Conservation (phyloP, 2,329 filamentous ascomycete genomes). For the Fusarium pseudograminearum region DNA sequence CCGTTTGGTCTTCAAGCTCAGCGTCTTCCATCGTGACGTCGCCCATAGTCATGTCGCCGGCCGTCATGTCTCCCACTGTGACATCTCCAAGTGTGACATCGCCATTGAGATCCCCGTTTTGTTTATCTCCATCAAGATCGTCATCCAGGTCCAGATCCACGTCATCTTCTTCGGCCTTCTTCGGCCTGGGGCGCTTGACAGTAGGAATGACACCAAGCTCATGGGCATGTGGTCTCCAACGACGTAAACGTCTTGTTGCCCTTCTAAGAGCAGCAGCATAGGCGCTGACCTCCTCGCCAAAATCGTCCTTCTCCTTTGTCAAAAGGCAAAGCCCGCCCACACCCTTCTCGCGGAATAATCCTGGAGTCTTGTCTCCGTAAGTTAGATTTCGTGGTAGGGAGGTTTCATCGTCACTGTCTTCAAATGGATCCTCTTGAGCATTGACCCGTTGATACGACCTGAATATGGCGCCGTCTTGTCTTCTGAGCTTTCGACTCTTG, state of each 20-base stretch:
- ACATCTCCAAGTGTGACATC: slow-evolving; percentile 58
- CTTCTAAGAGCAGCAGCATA: slow-evolving; percentile 76
- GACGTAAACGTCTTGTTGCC: slow-evolving; percentile 71
- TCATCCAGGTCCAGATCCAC: slow-evolving; percentile 46
- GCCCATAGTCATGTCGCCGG: slow-evolving; percentile 46
- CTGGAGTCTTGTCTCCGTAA: slow-evolving; percentile 48
- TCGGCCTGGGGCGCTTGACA: slow-evolving; percentile 56
- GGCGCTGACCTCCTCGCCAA: slow-evolving; percentile 77
- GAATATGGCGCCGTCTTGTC: slow-evolving; percentile 74
- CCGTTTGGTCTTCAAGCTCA: slow-evolving; percentile 62
- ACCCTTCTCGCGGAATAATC: slow-evolving; percentile 66
- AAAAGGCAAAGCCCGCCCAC: slow-evolving; percentile 74
- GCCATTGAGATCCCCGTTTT: slow-evolving; percentile 31
- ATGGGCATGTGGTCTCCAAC: slow-evolving; percentile 70
- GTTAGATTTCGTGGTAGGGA: slow-evolving; percentile 51
- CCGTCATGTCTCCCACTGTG: slow-evolving; percentile 50
- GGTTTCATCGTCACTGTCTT: slow-evolving; percentile 73
- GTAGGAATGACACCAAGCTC: slow-evolving; percentile 62
- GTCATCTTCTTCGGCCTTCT: slow-evolving; percentile 45
- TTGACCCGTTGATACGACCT: slow-evolving; percentile 74
- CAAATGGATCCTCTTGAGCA: slow-evolving; percentile 65
- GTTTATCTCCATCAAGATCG: slow-evolving; percentile 42
- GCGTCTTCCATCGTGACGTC: slow-evolving; percentile 65
- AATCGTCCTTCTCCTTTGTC: slow-evolving; percentile 74
- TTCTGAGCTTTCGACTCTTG: slow-evolving; percentile 70